These are phyloP conservation scores for Paracorniculantispora psalliotae DNA, from an alignment of 2,329 filamentous ascomycete species.

Conservation along the genomic window DNA sequence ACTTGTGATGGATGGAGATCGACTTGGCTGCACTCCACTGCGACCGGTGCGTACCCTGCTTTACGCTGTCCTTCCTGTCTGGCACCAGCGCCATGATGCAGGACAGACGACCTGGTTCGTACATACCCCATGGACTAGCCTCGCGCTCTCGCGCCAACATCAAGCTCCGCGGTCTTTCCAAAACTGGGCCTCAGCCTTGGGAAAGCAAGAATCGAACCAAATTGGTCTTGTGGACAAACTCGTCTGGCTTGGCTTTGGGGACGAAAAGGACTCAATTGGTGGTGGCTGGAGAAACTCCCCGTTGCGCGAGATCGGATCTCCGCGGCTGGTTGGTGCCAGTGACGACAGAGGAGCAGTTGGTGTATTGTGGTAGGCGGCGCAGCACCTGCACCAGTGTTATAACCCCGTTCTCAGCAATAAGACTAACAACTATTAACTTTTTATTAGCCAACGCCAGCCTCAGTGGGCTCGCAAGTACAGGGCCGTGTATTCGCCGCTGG, in stretches of 20 bases:
- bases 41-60: background rate
- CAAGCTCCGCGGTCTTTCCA: background rate
- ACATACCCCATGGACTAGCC: background rate
- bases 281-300: conserved; percentile 1
- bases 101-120: no score
- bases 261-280: background rate
- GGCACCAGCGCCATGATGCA: background rate
- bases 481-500: background rate
- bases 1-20: background rate
- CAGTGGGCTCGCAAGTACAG: conserved; percentile 1
- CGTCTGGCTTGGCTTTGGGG: background rate
- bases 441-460: background rate
- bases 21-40: background rate
- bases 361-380: background rate
- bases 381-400: no score
- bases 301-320: conserved; percentile 12
- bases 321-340: conserved; percentile 8
- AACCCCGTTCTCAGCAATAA: background rate
- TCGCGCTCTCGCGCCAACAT: conserved; percentile 6
- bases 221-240: background rate
- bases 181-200: background rate
- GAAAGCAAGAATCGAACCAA: background rate
- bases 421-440: background rate
- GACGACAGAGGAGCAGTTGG: conserved; percentile 1
- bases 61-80: background rate